Evolutionary conservation across 225 moss, liverwort and hornwort genomes (phyloP).

Genomic region (Polytrichum commune): DNA sequence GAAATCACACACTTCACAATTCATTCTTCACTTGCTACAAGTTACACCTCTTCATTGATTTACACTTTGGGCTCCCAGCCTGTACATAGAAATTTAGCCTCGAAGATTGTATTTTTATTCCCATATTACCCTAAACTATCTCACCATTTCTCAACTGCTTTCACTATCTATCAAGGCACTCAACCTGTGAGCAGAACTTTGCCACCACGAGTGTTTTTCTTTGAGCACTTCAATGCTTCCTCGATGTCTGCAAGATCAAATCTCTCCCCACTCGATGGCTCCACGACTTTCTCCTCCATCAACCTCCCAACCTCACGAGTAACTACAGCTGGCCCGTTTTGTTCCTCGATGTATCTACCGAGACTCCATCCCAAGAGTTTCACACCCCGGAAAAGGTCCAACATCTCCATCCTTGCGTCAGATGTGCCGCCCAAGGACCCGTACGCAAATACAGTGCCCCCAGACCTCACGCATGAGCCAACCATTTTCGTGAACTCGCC

Average conservation of each 20-base stretch:
- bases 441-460: slow-evolving; percentile 24
- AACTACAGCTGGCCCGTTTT: slow-evolving; percentile 8
- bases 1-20: too few species aligned
- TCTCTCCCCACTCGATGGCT: slow-evolving; percentile 13
- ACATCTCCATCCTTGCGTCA: slow-evolving; percentile 10
- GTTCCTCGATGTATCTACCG: background rate
- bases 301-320: slow-evolving; percentile 17
- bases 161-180: too few species aligned
- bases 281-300: slow-evolving; percentile 14
- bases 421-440: slow-evolving; percentile 10
- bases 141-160: too few species aligned
- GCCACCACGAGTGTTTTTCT: slow-evolving; percentile 12
- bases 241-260: slow-evolving; percentile 26
- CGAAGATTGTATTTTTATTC: too few species aligned
- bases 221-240: slow-evolving; percentile 26
- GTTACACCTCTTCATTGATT: too few species aligned
- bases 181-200: slow-evolving; percentile 21
- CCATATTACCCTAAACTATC: too few species aligned
- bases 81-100: too few species aligned
- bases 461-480: slow-evolving; percentile 19
- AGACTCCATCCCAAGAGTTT: slow-evolving; percentile 10
- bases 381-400: slow-evolving; percentile 32
- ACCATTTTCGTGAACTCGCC: slow-evolving; percentile 24
- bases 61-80: too few species aligned
- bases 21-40: too few species aligned